These are phyloP conservation scores for Termitomyces sp. DNA, from an alignment of 768 basidiomycete genomes.

Conservation along the genomic window DNA sequence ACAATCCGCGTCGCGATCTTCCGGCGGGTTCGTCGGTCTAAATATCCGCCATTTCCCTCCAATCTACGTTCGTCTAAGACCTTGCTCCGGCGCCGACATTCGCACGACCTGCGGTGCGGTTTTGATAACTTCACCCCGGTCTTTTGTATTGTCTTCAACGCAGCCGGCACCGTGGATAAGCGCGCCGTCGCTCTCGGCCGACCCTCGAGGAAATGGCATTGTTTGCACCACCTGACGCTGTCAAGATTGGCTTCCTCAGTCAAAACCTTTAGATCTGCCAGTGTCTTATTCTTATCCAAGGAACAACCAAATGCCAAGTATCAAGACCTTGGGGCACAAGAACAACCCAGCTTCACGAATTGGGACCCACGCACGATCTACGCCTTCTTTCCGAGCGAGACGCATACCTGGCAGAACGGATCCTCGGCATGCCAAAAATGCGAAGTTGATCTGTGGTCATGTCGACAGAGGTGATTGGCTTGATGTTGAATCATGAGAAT, in stretches of 20 bases:
- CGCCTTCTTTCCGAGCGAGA: not conserved
- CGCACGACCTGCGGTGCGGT: not conserved
- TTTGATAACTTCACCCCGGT: too few relatives aligned
- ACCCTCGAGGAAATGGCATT: not conserved
- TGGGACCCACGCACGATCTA: not conserved
- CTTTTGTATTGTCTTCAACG: not conserved
- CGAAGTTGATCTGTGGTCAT: not conserved
- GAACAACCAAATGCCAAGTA: slow-evolving; percentile 2
- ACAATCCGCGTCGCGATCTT: not conserved
- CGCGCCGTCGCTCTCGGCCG: slow-evolving; percentile 5
- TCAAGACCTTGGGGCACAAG: not conserved
- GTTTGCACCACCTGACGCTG: not conserved
- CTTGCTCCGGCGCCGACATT: not conserved
- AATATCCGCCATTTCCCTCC: not conserved
- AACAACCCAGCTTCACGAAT: not conserved
- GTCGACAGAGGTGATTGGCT: not conserved
- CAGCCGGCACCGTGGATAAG: not conserved
- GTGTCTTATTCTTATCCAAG: not conserved
- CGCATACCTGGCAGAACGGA: slow-evolving; percentile 4
- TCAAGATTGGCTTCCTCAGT: slow-evolving; percentile 1
- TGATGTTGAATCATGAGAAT: not conserved
- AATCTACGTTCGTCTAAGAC: not conserved
- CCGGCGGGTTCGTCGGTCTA: not conserved
- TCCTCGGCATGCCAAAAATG: slow-evolving; percentile 8
- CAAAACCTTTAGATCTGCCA: not conserved